Conservation (phyloP, 257 asterid species). For the Rauvolfia tetraphylla region DNA sequence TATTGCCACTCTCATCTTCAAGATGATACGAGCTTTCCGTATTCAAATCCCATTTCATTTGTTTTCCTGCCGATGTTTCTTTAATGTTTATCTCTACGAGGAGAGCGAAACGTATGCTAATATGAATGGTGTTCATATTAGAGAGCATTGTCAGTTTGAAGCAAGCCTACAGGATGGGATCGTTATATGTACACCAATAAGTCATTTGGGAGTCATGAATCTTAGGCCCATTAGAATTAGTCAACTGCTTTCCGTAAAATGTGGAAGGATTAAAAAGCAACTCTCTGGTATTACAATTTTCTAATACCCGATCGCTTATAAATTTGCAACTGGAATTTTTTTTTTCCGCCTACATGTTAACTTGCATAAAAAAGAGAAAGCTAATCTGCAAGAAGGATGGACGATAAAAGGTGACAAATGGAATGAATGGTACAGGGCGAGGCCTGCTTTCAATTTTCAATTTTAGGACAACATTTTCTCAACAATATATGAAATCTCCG, state of each 20-base stretch:
- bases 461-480: too few species aligned
- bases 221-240: slow-evolving; percentile 7
- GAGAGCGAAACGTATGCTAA: slow-evolving; percentile 1
- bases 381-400: too few species aligned
- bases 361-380: too few species aligned
- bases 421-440: too few species aligned
- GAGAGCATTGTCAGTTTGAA: slow-evolving; percentile 34
- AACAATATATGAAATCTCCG: too few species aligned
- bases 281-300: too few species aligned
- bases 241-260: neutral
- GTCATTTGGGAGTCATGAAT: neutral
- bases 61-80: neutral
- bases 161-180: slow-evolving; percentile 25
- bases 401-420: too few species aligned
- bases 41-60: neutral
- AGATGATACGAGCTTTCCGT: neutral
- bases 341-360: too few species aligned
- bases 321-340: too few species aligned
- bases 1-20: slow-evolving; percentile 45
- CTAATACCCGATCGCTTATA: too few species aligned
- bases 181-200: slow-evolving; percentile 7
- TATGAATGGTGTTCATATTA: slow-evolving; percentile 20
- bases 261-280: too few species aligned
- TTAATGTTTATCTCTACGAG: neutral
- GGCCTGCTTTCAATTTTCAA: too few species aligned